Evolutionary conservation across 345 rosid genomes (phyloP), one percentile per base, ranked within the genome.

Genomic region (Microcos paniculata): DNA sequence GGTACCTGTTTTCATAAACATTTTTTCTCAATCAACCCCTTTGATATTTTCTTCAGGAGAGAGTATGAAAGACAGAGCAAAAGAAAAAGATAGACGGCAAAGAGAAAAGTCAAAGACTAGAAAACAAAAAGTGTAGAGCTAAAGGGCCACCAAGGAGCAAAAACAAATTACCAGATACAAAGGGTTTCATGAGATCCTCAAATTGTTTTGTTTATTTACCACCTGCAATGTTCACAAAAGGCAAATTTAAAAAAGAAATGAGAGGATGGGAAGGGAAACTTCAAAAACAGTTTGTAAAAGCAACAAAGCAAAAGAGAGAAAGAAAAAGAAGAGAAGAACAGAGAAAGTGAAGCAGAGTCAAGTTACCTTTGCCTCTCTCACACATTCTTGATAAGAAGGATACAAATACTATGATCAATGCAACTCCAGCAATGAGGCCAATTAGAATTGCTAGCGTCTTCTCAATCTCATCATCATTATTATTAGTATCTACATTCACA

Each of bases 381-480:
- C 88, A 88, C 40, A 65, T 58, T 78, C 87, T 93, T 76, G 92
- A 81, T 26, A 90, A 61, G 88, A 86, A 92, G 72, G 97, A 88
- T 33, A 91, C 81, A 78, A 91, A 81, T 7, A 95, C 82, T 31
- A 95, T 87, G 81, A 95, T 85, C 49, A 95, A 78, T 56, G 92
- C 91, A 83, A 93, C 94, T 76, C 82, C 98, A 19, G 94, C 98
- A 28, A 95, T 91, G 52, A 93, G 87, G 1, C 98, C 99, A 59
- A 95, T 85, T 82, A 95, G 52, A 55, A 95, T 93, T 35, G 99
- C 98, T 0, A 95, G 86, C 10, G 99, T 95, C 88, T 91, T 95
- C 92, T 95, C 87, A 31, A 89, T 86, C 84, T 95, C 97, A 24
- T 93, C 83, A 71, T 94, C 94, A 53, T 86, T 65, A 55, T 80